Percentiles rank a stretch among this genome's conserved stretches.
Conservation (phyloP, 331 rosid species). For the Pyracantha coccinea region DNA sequence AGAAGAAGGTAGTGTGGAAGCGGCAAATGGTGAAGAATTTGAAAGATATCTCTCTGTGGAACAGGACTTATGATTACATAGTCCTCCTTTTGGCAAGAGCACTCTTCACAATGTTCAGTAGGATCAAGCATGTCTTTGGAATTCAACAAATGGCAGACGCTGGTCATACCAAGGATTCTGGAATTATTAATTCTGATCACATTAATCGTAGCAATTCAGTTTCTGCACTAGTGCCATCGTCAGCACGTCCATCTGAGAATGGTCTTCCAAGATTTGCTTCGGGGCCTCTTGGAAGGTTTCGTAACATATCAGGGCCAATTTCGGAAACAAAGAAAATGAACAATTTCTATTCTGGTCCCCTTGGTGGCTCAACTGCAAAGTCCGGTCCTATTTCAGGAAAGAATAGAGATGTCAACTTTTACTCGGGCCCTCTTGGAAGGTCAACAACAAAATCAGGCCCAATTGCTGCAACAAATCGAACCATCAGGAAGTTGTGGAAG, state of each 20-base stretch:
- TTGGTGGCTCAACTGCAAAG: conserved; percentile 42
- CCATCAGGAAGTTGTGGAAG: conserved; percentile 50
- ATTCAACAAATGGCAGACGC: conserved; percentile 33
- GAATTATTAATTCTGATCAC: conserved; percentile 33
- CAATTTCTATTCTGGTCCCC: conserved; percentile 60
- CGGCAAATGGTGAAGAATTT: conserved; percentile 71
- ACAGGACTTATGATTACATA: conserved; percentile 71
- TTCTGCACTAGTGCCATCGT: conserved; percentile 63
- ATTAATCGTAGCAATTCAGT: conserved; percentile 61
- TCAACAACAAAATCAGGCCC: conserved; percentile 43
- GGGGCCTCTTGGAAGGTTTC: conserved; percentile 66
- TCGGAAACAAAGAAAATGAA: conserved; percentile 28
- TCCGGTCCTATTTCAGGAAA: conserved; percentile 50
- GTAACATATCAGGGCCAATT: conserved; percentile 34
- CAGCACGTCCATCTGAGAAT: conserved; percentile 38
- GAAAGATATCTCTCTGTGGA: conserved; percentile 71
- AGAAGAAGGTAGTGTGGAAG: conserved; percentile 74
- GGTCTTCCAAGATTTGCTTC: conserved; percentile 69
- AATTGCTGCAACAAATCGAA: conserved; percentile 43
- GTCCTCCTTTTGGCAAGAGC: conserved; percentile 64
- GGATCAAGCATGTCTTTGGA: conserved; percentile 77
- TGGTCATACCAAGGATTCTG: conserved; percentile 33
- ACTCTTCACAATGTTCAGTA: conserved; percentile 60
- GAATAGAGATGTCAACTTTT: conserved; percentile 35
- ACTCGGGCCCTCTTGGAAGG: conserved; percentile 74